Evolutionary conservation across 805 yeast genomes (phyloP).

Genomic region (Sugiyamaella smithiae): DNA sequence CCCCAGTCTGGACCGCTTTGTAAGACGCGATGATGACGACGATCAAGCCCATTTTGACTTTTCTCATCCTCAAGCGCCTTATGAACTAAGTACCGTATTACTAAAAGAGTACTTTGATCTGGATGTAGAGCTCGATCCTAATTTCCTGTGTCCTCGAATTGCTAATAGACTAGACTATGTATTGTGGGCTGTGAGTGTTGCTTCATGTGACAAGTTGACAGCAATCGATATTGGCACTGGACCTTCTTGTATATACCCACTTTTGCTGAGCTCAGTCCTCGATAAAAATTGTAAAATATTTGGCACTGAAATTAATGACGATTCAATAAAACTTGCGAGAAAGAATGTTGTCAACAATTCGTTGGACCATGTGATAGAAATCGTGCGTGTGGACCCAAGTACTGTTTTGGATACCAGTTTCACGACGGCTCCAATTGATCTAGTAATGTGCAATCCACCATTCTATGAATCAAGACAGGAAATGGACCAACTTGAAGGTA

Average conservation of each 20-base stretch:
- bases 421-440: constrained; percentile 11
- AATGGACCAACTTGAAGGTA: constrained; percentile 24
- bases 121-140: constrained; percentile 12
- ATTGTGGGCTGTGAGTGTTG: constrained; percentile 27
- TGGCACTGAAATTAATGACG: constrained; percentile 44
- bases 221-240: constrained; percentile 51
- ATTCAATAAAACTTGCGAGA: constrained; percentile 34
- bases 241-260: constrained; percentile 46
- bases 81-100: constrained; percentile 15
- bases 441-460: constrained; percentile 54
- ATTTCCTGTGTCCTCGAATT: constrained; percentile 23
- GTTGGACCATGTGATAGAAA: constrained; percentile 10
- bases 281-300: constrained; percentile 34
- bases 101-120: constrained; percentile 18
- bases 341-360: constrained; percentile 32
- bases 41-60: constrained; percentile 12
- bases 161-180: constrained; percentile 32
- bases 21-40: not conserved
- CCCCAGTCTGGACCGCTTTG: not conserved
- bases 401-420: not conserved
- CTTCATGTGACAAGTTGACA: not conserved
- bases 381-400: not conserved
- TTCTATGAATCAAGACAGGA: constrained; percentile 43
- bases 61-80: constrained; percentile 9
- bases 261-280: constrained; percentile 35